phyloP scores from a whole-genome alignment of 768 basidiomycete genomes.

The Pisolithus microcarpus region DNA sequence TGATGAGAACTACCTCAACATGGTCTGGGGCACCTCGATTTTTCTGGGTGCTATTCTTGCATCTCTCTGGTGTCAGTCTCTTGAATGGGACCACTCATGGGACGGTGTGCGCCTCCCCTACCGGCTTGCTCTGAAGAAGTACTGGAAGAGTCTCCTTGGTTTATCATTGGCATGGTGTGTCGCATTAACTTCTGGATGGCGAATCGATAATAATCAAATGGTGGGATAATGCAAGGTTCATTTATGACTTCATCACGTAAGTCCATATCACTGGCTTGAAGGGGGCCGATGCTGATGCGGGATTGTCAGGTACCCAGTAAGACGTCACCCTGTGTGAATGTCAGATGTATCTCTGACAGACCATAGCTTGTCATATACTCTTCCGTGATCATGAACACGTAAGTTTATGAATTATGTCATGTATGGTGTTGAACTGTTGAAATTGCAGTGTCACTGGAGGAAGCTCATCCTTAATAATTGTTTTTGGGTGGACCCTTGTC shows the following conservation, averaged over 20 bases:
- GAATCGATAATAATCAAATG: neutral
- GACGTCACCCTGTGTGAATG: slow-evolving; percentile 17
- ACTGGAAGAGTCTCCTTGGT: slow-evolving; percentile 65
- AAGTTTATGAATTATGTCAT: slow-evolving; percentile 3
- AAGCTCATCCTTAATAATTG: slow-evolving; percentile 42
- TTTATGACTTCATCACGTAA: slow-evolving; percentile 76
- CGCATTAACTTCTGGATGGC: too few species aligned
- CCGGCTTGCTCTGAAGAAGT: slow-evolving; percentile 62
- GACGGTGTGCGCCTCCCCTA: slow-evolving; percentile 68
- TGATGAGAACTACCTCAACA: slow-evolving; percentile 69
- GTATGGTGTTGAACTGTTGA: neutral
- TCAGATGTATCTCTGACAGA: neutral
- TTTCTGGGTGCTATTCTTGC: slow-evolving; percentile 82
- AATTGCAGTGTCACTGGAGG: slow-evolving; percentile 50
- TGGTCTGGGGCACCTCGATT: slow-evolving; percentile 81
- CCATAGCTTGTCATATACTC: slow-evolving; percentile 73
- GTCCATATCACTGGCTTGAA: slow-evolving; percentile 15
- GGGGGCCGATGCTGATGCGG: neutral
- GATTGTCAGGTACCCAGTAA: slow-evolving; percentile 51
- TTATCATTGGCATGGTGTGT: slow-evolving; percentile 69
- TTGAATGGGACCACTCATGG: slow-evolving; percentile 75
- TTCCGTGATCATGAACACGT: slow-evolving; percentile 66
- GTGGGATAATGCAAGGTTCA: slow-evolving; percentile 38
- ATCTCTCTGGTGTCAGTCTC: slow-evolving; percentile 69
- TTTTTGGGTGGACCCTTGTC: slow-evolving; percentile 81